Evolutionary conservation across 2,329 filamentous ascomycete species (phyloP).

Genomic region (Fusarium odoratissimum): DNA sequence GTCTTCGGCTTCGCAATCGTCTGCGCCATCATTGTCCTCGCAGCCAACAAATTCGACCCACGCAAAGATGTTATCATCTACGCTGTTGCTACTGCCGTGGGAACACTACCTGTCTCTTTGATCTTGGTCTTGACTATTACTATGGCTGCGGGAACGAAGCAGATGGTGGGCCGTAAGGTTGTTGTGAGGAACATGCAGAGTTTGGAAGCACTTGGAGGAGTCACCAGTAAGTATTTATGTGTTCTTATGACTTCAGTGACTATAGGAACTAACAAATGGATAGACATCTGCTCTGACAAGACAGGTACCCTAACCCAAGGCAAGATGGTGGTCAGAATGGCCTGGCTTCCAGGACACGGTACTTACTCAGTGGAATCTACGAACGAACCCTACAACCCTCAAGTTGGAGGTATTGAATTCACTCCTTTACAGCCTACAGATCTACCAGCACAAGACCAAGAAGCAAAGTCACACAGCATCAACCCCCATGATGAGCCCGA

Average conservation of each 20-base stretch:
- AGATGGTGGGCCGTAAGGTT: constrained; percentile 61
- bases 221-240: constrained; percentile 54
- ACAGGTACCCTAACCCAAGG: constrained; percentile 52
- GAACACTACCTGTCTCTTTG: constrained; percentile 60
- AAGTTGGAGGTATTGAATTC: constrained; percentile 34
- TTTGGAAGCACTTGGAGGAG: constrained; percentile 60
- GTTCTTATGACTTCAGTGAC: background rate
- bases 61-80: constrained; percentile 54
- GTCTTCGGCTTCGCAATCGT: constrained; percentile 52
- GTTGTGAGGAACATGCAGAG: constrained; percentile 58
- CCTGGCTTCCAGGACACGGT: constrained; percentile 47
- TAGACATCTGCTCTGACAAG: constrained; percentile 51
- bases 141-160: constrained; percentile 63
- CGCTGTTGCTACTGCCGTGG: constrained; percentile 56
- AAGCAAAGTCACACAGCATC: constrained; percentile 45
- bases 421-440: constrained; percentile 29
- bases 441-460: constrained; percentile 26
- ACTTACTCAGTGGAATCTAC: constrained; percentile 46
- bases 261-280: background rate
- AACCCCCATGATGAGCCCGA: constrained; percentile 51
- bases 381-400: constrained; percentile 47
- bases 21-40: constrained; percentile 38
- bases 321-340: constrained; percentile 48
- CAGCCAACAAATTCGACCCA: constrained; percentile 44
- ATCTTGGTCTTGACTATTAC: constrained; percentile 68